A percentile compares a stretch with the other conserved stretches of the same genome.
Evolutionary conservation across 202 grass and related monocot genomes (phyloP).

Genomic region (Elaeis oleifera): DNA sequence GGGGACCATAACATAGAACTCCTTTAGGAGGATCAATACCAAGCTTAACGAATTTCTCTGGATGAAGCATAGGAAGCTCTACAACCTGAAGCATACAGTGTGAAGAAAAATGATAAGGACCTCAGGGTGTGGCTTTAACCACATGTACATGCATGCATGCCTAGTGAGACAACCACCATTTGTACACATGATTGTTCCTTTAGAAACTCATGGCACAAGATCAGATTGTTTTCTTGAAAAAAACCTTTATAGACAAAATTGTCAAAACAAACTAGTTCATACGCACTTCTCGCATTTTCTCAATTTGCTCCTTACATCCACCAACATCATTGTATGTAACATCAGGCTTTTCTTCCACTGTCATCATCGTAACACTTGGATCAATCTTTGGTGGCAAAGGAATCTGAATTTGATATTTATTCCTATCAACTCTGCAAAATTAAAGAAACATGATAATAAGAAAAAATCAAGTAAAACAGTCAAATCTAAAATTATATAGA

Average conservation of each 20-base stretch:
- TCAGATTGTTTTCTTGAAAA: too few species aligned
- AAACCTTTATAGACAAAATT: too few species aligned
- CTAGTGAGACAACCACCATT: too few species aligned
- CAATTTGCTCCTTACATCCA: slow-evolving; percentile 92
- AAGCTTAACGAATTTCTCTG: slow-evolving; percentile 96
- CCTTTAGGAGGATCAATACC: slow-evolving; percentile 92
- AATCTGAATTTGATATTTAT: slow-evolving; percentile 97
- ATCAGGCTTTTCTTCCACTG: slow-evolving; percentile 89
- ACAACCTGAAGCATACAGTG: slow-evolving; percentile 49
- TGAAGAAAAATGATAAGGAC: slow-evolving; percentile 3
- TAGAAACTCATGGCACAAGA: background rate
- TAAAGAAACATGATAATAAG: background rate
- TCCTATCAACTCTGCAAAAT: slow-evolving; percentile 67
- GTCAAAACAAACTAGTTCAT: too few species aligned
- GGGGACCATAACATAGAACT: slow-evolving; percentile 85
- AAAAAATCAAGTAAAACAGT: background rate
- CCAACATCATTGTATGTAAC: slow-evolving; percentile 96
- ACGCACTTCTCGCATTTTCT: slow-evolving; percentile 88
- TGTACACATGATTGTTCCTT: too few species aligned
- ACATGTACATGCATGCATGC: too few species aligned
- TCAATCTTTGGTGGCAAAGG: slow-evolving; percentile 91
- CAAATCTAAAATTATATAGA: too few species aligned
- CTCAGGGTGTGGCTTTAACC: too few species aligned
- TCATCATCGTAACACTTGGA: slow-evolving; percentile 96
- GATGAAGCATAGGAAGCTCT: slow-evolving; percentile 98